Evolutionary conservation across 2,329 filamentous ascomycete genomes (phyloP), one percentile per base, ranked within the genome.

Genomic region (Achaetomium macrosporum): DNA sequence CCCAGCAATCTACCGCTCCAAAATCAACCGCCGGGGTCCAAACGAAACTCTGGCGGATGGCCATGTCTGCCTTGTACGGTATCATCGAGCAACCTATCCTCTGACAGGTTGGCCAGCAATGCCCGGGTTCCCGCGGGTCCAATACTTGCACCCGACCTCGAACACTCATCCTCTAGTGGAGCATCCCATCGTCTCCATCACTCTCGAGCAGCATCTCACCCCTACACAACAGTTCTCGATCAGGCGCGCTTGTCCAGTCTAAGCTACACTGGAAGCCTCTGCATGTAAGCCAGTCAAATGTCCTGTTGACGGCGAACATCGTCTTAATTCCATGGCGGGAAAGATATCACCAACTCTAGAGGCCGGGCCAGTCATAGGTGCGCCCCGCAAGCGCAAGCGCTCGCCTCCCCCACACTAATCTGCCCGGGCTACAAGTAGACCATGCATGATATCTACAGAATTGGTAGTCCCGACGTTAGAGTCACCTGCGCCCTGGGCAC

Each of bases 301-400:
- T 25, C 7, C 25, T 25, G 25, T 25, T 35, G 30, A 12, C 30
- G 12, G 7, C n/a, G 17, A 41, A n/a, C 8, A 4, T 11, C 6
- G 9, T 41, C 39, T 9, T 9, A 6, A 19, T 3, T 10, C 15
- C 19, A n/a, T 31, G 10, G 33, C 33, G 11, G 13, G 13, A 9
- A 35, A 12, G 33, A 42, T 40, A 19, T 25, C 12, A 19, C n/a
- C n/a, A 33, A 40, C 15, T 33, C 36, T 16, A 36, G 44, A 44
- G 20, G 17, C 40, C 45, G 31, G 33, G 50, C 54, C 53, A 55
- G 29, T 59, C 47, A 56, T 51, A 57, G 42, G 48, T 53, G 54
- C 50, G 47, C 31, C 36, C 43, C 45, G 57, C 47, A 55, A 51
- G 50, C 59, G 60, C 57, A 61, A 61, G 60, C 60, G 57, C 59